phyloP scores from a whole-genome alignment of 345 rosid species.

The Xanthoceras sorbifolium region DNA sequence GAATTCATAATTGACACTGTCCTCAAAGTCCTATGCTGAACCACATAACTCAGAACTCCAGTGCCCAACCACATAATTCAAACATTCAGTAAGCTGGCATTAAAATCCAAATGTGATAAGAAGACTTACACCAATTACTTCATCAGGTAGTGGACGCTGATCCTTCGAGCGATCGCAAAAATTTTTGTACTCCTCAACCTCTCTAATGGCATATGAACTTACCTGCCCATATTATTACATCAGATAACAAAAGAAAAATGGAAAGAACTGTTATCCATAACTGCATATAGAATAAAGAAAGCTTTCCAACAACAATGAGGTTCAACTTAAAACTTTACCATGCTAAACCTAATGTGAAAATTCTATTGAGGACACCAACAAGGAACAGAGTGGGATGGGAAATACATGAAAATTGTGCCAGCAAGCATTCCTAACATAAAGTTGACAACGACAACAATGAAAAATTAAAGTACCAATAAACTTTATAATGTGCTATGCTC shows the following conservation, averaged over 20 bases:
- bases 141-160: slow-evolving; percentile 87
- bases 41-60: background rate
- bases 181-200: slow-evolving; percentile 83
- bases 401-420: background rate
- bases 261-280: background rate
- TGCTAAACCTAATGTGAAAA: background rate
- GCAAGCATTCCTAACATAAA: background rate
- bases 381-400: no score
- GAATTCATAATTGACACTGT: background rate
- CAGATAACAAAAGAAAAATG: background rate
- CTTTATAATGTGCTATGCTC: background rate
- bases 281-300: background rate
- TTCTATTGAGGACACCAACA: background rate
- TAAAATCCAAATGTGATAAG: background rate
- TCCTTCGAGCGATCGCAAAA: slow-evolving; percentile 85
- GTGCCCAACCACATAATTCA: background rate
- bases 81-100: background rate
- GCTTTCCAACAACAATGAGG: slow-evolving; percentile 1
- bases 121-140: slow-evolving; percentile 79
- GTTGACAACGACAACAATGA: background rate
- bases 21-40: background rate
- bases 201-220: slow-evolving; percentile 77
- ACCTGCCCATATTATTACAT: slow-evolving; percentile 40
- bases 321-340: background rate
- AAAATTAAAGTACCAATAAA: background rate